Percentiles rank a stretch among this genome's conserved stretches.
phyloP scores from a whole-genome alignment of 1,284 basidiomycete species.

The Xerocomus amazonicus region DNA sequence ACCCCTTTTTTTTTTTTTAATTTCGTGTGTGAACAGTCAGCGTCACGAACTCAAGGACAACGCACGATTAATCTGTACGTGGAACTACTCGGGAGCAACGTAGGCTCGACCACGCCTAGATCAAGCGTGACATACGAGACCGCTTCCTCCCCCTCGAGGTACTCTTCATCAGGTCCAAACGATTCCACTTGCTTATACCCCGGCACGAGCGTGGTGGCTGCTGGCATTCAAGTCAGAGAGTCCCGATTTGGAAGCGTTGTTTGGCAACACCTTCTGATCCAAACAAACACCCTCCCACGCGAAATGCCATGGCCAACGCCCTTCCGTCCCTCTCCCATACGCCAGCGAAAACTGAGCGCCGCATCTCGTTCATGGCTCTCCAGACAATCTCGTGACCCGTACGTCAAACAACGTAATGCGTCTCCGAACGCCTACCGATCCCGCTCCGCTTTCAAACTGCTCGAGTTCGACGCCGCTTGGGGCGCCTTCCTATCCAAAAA shows the following conservation, averaged over 20 bases:
- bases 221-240: slow-evolving; percentile 11
- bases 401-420: slow-evolving; percentile 55
- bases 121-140: slow-evolving; percentile 69
- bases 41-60: slow-evolving; percentile 4
- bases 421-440: slow-evolving; percentile 57
- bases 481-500: slow-evolving; percentile 48
- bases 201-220: slow-evolving; percentile 35
- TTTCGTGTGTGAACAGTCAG: slow-evolving; percentile 1
- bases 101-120: slow-evolving; percentile 66
- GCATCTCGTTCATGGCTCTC: slow-evolving; percentile 56
- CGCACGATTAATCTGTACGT: slow-evolving; percentile 70
- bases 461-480: slow-evolving; percentile 62
- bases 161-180: slow-evolving; percentile 59
- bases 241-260: slow-evolving; percentile 1
- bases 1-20: slow-evolving; percentile 53
- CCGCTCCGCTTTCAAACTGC: slow-evolving; percentile 82
- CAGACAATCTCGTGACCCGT: slow-evolving; percentile 64
- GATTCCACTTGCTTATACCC: slow-evolving; percentile 60
- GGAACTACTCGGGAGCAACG: slow-evolving; percentile 63
- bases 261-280: slow-evolving; percentile 22
- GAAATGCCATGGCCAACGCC: no score
- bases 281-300: slow-evolving; percentile 13
- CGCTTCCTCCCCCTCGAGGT: slow-evolving; percentile 58
- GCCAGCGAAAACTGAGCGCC: slow-evolving; percentile 32
- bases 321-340: slow-evolving; percentile 31